phyloP scores from a whole-genome alignment of 352 stramenopile species.

The Phytophthora hibernalis region DNA sequence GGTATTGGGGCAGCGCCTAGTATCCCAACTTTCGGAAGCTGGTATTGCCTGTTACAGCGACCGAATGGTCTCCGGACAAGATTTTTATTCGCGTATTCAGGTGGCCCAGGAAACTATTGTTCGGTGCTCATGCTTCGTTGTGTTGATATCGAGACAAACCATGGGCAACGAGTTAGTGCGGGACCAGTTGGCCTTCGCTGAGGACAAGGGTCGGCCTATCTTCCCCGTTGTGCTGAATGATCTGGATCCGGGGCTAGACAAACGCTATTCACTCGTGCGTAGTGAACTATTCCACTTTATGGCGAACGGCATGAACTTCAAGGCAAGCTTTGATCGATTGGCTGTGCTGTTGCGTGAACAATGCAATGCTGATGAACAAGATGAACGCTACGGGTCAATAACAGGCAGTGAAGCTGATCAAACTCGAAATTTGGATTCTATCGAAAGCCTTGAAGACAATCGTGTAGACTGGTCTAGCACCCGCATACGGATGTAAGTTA shows the following conservation, averaged over 20 bases:
- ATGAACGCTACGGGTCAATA: constrained; percentile 5
- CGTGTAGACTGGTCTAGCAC: constrained; percentile 23
- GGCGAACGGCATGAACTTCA: constrained; percentile 55
- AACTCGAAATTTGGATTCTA: constrained; percentile 19
- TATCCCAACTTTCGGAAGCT: not conserved
- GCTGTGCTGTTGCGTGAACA: not conserved
- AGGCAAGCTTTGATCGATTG: constrained; percentile 48
- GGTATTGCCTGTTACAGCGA: constrained; percentile 26
- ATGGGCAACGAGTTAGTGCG: constrained; percentile 68
- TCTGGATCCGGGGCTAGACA: constrained; percentile 65
- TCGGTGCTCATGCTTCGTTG: constrained; percentile 70
- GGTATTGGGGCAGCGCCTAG: constrained; percentile 10
- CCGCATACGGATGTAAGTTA: constrained; percentile 33
- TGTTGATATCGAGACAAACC: constrained; percentile 68
- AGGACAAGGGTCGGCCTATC: constrained; percentile 79
- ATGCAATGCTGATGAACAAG: constrained; percentile 1
- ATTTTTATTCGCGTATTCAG: constrained; percentile 25
- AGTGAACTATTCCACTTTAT: constrained; percentile 83
- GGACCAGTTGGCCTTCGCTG: constrained; percentile 77
- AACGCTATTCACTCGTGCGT: constrained; percentile 75
- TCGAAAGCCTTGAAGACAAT: constrained; percentile 14
- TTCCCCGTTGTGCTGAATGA: constrained; percentile 78
- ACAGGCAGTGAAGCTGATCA: constrained; percentile 15
- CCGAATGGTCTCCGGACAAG: constrained; percentile 17
- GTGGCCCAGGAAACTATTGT: constrained; percentile 64